A percentile compares a stretch with the other conserved stretches of the same genome.
phyloP scores from a whole-genome alignment of 768 basidiomycete species.

The Mycena rosella region DNA sequence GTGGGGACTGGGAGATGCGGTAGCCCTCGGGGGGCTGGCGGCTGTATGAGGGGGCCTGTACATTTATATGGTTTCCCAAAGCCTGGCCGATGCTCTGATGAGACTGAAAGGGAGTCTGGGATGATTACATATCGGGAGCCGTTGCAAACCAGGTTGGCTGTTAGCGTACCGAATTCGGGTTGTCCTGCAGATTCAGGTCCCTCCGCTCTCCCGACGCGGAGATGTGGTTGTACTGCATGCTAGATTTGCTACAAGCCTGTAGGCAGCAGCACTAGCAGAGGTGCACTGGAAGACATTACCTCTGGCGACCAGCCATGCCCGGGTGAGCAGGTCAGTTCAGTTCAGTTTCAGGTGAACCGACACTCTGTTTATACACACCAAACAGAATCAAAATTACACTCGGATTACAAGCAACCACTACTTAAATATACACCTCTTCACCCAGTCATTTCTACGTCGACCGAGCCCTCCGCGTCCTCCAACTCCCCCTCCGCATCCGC shows the following conservation, averaged over 20 bases:
- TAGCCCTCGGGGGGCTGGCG: constrained; percentile 45
- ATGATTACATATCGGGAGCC: constrained; percentile 45
- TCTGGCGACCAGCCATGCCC: constrained; percentile 29
- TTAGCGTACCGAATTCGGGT: constrained; percentile 69
- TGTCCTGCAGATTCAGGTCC: constrained; percentile 65
- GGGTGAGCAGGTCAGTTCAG: constrained; percentile 22
- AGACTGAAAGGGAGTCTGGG: constrained; percentile 63
- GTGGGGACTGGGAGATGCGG: constrained; percentile 45
- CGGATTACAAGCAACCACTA: neutral
- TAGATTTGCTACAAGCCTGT: constrained; percentile 61
- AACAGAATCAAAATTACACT: neutral
- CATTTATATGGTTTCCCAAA: constrained; percentile 55
- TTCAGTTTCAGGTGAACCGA: constrained; percentile 16
- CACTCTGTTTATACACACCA: neutral
- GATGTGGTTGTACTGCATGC: constrained; percentile 74
- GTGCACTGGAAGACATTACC: constrained; percentile 30
- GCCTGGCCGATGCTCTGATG: constrained; percentile 76
- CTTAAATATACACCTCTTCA: neutral
- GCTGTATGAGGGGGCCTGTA: constrained; percentile 42
- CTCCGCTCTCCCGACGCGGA: constrained; percentile 63
- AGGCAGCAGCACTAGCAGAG: neutral
- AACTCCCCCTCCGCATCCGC: constrained; percentile 49
- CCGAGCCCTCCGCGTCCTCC: constrained; percentile 52
- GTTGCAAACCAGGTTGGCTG: constrained; percentile 37
- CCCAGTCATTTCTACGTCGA: constrained; percentile 49